Evolutionary conservation across 495 filamentous ascomycete genomes (phyloP).

Genomic region (Neurospora terricola): DNA sequence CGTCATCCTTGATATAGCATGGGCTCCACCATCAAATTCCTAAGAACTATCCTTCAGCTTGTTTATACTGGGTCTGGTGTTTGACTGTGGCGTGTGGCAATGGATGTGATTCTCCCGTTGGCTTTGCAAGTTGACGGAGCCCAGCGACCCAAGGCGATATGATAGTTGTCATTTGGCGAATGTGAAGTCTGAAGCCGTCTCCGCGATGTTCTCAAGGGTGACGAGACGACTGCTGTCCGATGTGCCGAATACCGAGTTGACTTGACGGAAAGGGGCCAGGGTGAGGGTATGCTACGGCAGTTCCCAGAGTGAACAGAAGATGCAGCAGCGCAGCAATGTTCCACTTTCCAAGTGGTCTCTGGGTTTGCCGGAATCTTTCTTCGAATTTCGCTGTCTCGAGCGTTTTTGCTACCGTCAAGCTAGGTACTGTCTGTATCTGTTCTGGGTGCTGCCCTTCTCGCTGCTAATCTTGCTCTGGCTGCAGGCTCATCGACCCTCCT

Average conservation of each 20-base stretch:
- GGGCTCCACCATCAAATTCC: neutral
- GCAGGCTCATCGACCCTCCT: neutral
- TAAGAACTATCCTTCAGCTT: neutral
- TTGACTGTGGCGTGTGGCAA: neutral
- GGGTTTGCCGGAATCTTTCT: conserved; percentile 22
- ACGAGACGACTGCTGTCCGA: neutral
- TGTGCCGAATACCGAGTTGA: neutral
- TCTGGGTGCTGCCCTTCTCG: conserved; percentile 38
- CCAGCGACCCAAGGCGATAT: neutral
- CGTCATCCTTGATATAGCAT: neutral
- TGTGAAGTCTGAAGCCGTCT: neutral
- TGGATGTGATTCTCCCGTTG: neutral
- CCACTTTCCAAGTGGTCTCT: conserved; percentile 14
- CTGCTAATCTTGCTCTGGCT: conserved; percentile 33
- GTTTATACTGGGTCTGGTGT: neutral
- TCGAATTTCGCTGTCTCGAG: conserved; percentile 38
- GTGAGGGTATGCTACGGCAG: conserved; percentile 19
- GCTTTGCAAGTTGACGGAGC: neutral
- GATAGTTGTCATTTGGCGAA: neutral
- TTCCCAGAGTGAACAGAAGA: conserved; percentile 23
- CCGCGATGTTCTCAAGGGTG: neutral
- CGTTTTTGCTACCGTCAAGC: conserved; percentile 51
- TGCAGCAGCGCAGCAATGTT: conserved; percentile 24
- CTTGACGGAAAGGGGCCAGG: neutral
- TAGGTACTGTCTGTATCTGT: conserved; percentile 32